Conservation (phyloP, 306 rosid species). For the Ziziphus jujuba region DNA sequence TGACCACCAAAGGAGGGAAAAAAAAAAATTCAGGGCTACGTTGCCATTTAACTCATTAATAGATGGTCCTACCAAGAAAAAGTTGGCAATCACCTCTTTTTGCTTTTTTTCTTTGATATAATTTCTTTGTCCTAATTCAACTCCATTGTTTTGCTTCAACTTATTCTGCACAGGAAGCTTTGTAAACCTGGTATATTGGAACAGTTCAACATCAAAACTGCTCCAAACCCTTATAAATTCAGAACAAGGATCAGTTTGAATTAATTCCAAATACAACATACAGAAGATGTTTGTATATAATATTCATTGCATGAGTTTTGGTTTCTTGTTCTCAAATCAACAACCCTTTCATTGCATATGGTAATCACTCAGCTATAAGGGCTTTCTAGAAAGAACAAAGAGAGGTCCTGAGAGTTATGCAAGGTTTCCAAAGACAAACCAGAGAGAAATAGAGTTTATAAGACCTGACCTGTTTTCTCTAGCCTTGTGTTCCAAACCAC, state of each 20-base stretch:
- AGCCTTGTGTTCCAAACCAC: constrained; percentile 16
- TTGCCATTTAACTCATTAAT: not conserved
- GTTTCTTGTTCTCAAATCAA: constrained; percentile 18
- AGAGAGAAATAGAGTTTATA: not conserved
- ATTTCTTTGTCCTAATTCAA: constrained; percentile 9
- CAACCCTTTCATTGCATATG: constrained; percentile 2
- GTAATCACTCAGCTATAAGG: not conserved
- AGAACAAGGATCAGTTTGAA: not conserved
- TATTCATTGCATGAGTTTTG: constrained; percentile 13
- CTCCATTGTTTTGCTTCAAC: not conserved
- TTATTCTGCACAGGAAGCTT: constrained; percentile 11
- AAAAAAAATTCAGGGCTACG: not conserved
- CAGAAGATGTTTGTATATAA: not conserved
- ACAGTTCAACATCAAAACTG: constrained; percentile 3
- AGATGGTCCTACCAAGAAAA: not conserved
- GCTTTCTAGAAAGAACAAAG: constrained; percentile 6
- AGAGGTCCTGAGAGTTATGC: constrained; percentile 10
- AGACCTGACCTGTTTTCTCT: constrained; percentile 20
- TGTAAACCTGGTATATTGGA: constrained; percentile 5
- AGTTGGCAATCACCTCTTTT: constrained; percentile 16
- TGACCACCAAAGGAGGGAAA: too few species aligned
- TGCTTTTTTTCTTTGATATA: constrained; percentile 20
- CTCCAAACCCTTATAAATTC: constrained; percentile 5
- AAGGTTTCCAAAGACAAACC: not conserved
- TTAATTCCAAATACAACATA: not conserved